Evolutionary conservation across 2,329 filamentous ascomycete species (phyloP), one percentile per base, ranked within the genome.

Genomic region (Blastomyces emzantsi): DNA sequence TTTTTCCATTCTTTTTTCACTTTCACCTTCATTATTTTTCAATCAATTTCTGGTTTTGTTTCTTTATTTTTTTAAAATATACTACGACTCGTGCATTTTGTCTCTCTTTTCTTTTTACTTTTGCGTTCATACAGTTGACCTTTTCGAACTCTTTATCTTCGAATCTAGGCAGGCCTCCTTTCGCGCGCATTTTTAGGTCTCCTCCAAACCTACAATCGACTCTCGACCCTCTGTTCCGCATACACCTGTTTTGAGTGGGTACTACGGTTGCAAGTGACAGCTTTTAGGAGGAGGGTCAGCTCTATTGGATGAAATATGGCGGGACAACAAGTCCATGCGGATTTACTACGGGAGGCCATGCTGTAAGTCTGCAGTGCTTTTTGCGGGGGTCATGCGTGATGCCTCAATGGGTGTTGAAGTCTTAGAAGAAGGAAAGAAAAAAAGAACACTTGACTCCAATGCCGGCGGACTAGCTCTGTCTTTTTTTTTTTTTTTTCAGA

Each of bases 261-360:
- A 25, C 43, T 65, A 19, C 47, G 30, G 22, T 39, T 47, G 39
- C n/a, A 47, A 25, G 28, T 56, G 51, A 43, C 51, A n/a, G 36
- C n/a, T 33, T 56, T 30, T 43, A 43, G 45, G 54, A 61, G 52
- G 60, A 52, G 55, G 60, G 43, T 30, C 52, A 33, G 52, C 28
- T 11, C 60, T 67, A 61, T 74, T 73, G 72, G 65, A 76, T 76
- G 74, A 75, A 72, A 77, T 65, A 77, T 79, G 77, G 74, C 76
- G 70, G 70, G 73, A 71, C 73, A 75, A 66, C 77, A 72, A 76
- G 77, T 72, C 74, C 77, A 69, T 43, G 55, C 30, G 3, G 55
- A 57, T 85, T 57, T 41, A 30, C 52, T 55, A 70, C 80, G 83
- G 70, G 84, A 85, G 74, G 79, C 82, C 64, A 80, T 83, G 74